Evolutionary conservation across 73 alveolate species (phyloP), one percentile per base, ranked within the genome.

Genomic region (Tetrahymena elliotti): DNA sequence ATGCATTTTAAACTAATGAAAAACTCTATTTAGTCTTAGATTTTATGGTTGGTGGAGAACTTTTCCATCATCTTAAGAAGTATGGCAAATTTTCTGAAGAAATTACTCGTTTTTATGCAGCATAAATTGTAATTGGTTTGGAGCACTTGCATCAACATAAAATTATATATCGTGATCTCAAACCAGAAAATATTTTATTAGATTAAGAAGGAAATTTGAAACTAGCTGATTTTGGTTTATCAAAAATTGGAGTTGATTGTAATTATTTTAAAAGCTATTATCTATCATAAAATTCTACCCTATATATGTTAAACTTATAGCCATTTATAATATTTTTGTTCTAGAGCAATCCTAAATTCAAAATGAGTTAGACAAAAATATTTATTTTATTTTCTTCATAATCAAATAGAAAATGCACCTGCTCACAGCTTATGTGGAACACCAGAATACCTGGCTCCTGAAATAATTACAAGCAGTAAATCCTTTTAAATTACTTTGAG

Each of bases 141-240:
- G 96, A 97, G 41, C 98, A 97, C 93, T 40, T 97, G 35, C 99
- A 98, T 95, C 95, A 96, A 88, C 53, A 94, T 31, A 97, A 97
- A 83, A 96, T 98, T 36, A 95, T 98, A 22, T 97, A 96, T 92
- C 94, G 99, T 93, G 99, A 98, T 96, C 97, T 98, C 68, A 98
- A 98, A 84, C 99, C 99, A 35, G 99, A 98, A 96, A 98, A 98
- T 94, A 97, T 98, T 6, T 95, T 98, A 94, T 95, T 98, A 33
- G 98, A 96, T 97, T 93, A 88, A 35, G 97, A 98, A 94, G 98
- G 98, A 38, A 99, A 98, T 97, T 92, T 98, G 27, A 96, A 97
- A 93, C 93, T 98, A 95, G 98, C 99, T 35, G 99, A 98, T 95
- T 98, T 98, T 94, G 99, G 99, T 22, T 83, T 98, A 54, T 98